These are phyloP conservation scores for Pseudogymnoascus sp. DNA, from an alignment of 2,329 filamentous ascomycete species.

Conservation along the genomic window DNA sequence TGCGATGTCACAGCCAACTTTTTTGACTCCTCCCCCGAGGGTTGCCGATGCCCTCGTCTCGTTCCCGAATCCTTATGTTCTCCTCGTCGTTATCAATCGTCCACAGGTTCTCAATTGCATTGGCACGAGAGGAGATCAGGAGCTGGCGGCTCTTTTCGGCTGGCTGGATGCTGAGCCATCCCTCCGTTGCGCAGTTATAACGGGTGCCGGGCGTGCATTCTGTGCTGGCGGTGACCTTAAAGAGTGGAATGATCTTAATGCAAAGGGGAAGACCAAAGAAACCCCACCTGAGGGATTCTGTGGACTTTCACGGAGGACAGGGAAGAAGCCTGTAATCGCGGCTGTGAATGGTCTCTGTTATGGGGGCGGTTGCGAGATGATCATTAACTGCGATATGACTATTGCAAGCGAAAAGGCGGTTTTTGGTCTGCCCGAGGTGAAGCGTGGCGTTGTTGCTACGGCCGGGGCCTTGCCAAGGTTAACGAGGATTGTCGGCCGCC, in stretches of 20 bases:
- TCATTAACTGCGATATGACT: constrained; percentile 64
- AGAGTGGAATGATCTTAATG: constrained; percentile 48
- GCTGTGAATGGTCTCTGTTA: constrained; percentile 69
- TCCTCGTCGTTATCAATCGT: constrained; percentile 53
- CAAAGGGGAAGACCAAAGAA: constrained; percentile 14
- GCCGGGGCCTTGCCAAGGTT: constrained; percentile 64
- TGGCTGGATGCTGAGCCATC: constrained; percentile 57
- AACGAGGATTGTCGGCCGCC: constrained; percentile 55
- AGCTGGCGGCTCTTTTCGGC: constrained; percentile 40
- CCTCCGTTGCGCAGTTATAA: constrained; percentile 54
- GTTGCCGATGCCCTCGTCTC: constrained; percentile 27
- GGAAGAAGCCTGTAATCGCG: constrained; percentile 67
- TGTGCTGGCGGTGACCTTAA: constrained; percentile 62
- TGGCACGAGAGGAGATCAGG: constrained; percentile 25
- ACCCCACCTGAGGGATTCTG: constrained; percentile 48
- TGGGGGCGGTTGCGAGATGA: constrained; percentile 71
- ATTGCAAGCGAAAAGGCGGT: constrained; percentile 49
- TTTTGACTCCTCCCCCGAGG: constrained; percentile 17
- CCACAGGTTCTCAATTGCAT: constrained; percentile 52
- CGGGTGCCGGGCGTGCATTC: constrained; percentile 55
- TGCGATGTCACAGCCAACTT: constrained; percentile 10
- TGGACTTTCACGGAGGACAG: constrained; percentile 55
- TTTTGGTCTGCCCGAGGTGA: constrained; percentile 66
- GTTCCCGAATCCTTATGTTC: constrained; percentile 45
- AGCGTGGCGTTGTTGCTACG: constrained; percentile 60